Evolutionary conservation across 208 protist genomes (phyloP), one percentile per base, ranked within the genome.

Genomic region (Acanthamoeba quina): DNA sequence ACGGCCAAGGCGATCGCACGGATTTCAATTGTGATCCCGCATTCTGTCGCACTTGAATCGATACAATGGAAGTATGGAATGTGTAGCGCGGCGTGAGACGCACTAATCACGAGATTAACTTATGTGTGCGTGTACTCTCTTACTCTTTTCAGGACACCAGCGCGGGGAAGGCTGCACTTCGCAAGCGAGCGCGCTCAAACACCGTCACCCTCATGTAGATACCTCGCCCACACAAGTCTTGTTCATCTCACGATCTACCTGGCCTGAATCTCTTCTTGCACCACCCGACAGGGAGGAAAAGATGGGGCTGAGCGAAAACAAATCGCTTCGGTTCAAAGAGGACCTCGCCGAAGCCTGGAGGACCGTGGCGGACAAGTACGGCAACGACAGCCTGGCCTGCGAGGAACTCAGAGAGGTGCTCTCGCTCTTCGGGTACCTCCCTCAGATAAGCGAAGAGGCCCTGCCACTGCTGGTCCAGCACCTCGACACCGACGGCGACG

Each of bases 341-440:
- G 47, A 62, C 78, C 78, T 86, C n/a, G 78, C 31, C 47, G 78
- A 86, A 26, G 78, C 78, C 10, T 86, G 78, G 78, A 41, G 19
- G 24, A 86, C 29, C 26, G 78, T 86, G 47, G 78, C 78, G n/a
- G 78, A 86, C 6, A 86, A 86, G 78, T 41, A 86, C 78, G 78
- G 78, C 19, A 86, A 54, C 78, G 52, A 41, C 78, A 86, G 37
- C 29, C 78, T 86, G 24, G 19, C 78, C 49, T 64, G 78, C 49
- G 78, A 86, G 3, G 78, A 86, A 26, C 21, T 86, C 49, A 86
- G 49, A 11, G 78, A 86, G 31, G 78, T 86, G 49, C 78, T 86
- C 52, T 29, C 78, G 11, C 15, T 41, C 21, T 86, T 86, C 29
- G 78, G 78, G 78, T 58, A 62, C 15, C n/a, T 62, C 3, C 13